phyloP scores from a whole-genome alignment of 495 filamentous ascomycete species.

The Xylaria venustula region DNA sequence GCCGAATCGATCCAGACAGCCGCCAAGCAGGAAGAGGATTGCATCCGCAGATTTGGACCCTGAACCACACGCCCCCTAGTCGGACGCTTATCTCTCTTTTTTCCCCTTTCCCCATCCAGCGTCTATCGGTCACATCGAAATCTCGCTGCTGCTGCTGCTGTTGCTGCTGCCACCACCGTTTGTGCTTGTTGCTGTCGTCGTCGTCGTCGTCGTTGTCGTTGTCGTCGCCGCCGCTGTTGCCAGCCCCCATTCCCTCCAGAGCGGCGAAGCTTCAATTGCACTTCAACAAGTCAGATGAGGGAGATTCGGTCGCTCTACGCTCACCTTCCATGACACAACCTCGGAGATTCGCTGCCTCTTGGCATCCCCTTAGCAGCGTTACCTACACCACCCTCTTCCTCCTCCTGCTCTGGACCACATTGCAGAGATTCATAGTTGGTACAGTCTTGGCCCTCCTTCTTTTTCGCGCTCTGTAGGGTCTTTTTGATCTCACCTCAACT shows the following conservation, averaged over 20 bases:
- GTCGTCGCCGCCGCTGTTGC: too few species aligned
- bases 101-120: constrained; percentile 3
- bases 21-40: constrained; percentile 5
- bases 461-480: not conserved
- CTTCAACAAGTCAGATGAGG: constrained; percentile 11
- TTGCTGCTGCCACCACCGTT: not conserved
- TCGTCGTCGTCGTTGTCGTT: constrained; percentile 1
- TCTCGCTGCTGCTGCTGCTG: not conserved
- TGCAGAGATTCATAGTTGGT: constrained; percentile 14
- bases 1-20: constrained; percentile 2
- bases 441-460: not conserved
- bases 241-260: not conserved
- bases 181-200: not conserved
- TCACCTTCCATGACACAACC: constrained; percentile 18
- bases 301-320: not conserved
- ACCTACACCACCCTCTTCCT: constrained; percentile 15
- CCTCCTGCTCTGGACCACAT: constrained; percentile 10
- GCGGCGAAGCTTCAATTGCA: constrained; percentile 11
- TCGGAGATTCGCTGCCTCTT: constrained; percentile 20
- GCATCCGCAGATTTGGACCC: constrained; percentile 16
- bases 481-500: not conserved
- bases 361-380: constrained; percentile 18
- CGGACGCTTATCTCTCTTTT: constrained; percentile 15
- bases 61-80: constrained; percentile 2
- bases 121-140: constrained; percentile 1